Base-by-base conservation (phyloP, 257 asterid genomes). In the Solanum infundibuliforme region DNA sequence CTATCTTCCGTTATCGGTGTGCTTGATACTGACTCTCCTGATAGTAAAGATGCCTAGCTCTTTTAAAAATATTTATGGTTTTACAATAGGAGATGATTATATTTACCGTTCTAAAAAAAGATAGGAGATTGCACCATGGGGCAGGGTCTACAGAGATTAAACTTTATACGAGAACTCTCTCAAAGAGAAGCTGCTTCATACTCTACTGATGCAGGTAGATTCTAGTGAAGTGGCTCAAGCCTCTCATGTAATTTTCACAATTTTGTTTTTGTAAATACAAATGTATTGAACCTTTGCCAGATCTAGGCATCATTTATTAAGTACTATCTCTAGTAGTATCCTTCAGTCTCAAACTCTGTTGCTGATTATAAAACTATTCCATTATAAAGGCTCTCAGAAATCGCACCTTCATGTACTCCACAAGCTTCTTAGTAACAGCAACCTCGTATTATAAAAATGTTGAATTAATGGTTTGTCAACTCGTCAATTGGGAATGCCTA, bases 1-100 rank as follows among this genome's bases (percentile, higher is more conserved):
- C 93, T 97, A 90, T 89, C 90, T 73, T 91, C 98, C 36, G 93
- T 96, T 39, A 85, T 94, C 66, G 91, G 86, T 83, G 84, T 88
- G 87, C 91, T 86, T 74, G 89, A 90, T 83, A 88, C 83, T 62
- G 89, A 83, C 43, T 88, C 88, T 58, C 62, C 46, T 69, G 88
- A 83, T 83, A 74, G 68, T 52, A 10, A 39, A 13, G 77, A 39
- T 31, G 90, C 88, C 20, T 90, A 87, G 14, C 14, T 71, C 72
- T 65, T 81, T 27, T 46, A 0, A 62, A 72, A 60, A 66, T 90
- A 74, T 81, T 43, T 82, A 8, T 81, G 41, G 41, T 86, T 35
- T 39, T 58, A 35, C 36, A 34, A 12, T 38, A 76, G 82, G 82
- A 73, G 82, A 73, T 73, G 82, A 73, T 73, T 21, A 34, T 20